Evolutionary conservation across 2,329 filamentous ascomycete species (phyloP).

Genomic region (Cordyceps cicadae): DNA sequence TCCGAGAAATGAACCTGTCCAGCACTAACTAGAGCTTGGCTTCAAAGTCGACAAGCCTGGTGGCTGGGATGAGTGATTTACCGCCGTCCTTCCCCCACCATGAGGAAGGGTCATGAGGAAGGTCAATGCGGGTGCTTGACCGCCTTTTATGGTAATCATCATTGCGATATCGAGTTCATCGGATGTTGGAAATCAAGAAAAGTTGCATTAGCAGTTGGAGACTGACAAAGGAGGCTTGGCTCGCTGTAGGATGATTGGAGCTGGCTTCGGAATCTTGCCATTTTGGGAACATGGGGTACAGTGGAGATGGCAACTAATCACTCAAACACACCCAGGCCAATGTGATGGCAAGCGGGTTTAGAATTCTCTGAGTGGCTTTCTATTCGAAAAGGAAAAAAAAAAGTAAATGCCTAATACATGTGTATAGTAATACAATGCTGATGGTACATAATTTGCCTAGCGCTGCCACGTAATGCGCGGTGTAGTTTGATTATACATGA

Average conservation of each 20-base stretch:
- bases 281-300: not conserved
- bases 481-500: not conserved
- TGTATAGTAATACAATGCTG: too few relatives aligned
- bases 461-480: too few relatives aligned
- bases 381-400: not conserved
- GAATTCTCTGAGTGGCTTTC: not conserved
- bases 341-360: not conserved
- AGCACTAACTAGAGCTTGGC: not conserved
- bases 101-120: too few relatives aligned
- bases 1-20: not conserved
- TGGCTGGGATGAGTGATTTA: conserved; percentile 13
- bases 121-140: not conserved
- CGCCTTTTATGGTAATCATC: not conserved
- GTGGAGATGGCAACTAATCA: not conserved
- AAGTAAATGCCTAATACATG: not conserved
- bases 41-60: conserved; percentile 2
- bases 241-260: not conserved
- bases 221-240: not conserved
- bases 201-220: not conserved
- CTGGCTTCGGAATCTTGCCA: not conserved
- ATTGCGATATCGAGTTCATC: not conserved
- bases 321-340: not conserved
- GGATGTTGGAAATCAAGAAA: not conserved
- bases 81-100: conserved; percentile 6
- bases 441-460: too few relatives aligned